These are phyloP conservation scores for Solanum gracilifrons DNA, from an alignment of 257 asterid species.

Conservation along the genomic window DNA sequence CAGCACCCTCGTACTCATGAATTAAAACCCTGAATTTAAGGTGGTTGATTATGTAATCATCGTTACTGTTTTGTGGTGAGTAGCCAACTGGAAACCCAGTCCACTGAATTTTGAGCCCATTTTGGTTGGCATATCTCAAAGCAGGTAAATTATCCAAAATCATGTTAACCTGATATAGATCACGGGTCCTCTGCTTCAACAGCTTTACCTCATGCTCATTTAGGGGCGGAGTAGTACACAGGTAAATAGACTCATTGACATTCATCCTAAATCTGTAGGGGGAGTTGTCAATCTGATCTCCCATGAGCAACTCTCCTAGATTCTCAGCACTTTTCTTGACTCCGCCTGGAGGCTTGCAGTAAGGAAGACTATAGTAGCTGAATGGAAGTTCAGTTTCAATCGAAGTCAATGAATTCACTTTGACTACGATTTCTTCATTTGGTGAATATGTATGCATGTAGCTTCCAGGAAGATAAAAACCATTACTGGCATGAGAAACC, in stretches of 20 bases:
- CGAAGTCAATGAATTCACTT: slow-evolving; percentile 77
- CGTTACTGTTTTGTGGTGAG: slow-evolving; percentile 50
- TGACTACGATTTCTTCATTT: slow-evolving; percentile 38
- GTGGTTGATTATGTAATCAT: slow-evolving; percentile 67
- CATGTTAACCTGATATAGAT: slow-evolving; percentile 73
- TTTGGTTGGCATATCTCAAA: slow-evolving; percentile 55
- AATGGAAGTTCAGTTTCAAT: slow-evolving; percentile 77
- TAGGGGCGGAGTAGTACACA: slow-evolving; percentile 57
- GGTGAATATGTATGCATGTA: slow-evolving; percentile 61
- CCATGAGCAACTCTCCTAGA: slow-evolving; percentile 76
- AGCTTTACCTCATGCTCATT: slow-evolving; percentile 65
- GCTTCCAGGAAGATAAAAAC: slow-evolving; percentile 77
- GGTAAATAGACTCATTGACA: slow-evolving; percentile 50
- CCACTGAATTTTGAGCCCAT: slow-evolving; percentile 65
- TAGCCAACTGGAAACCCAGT: slow-evolving; percentile 76
- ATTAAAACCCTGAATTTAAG: slow-evolving; percentile 62
- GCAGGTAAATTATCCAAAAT: slow-evolving; percentile 76
- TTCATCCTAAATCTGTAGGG: slow-evolving; percentile 68
- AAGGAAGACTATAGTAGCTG: slow-evolving; percentile 69
- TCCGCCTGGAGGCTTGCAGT: slow-evolving; percentile 51
- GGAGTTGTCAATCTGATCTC: slow-evolving; percentile 76
- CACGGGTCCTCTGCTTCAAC: slow-evolving; percentile 69
- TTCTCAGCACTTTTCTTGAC: slow-evolving; percentile 75
- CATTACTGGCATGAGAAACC: slow-evolving; percentile 38
- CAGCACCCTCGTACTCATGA: slow-evolving; percentile 76